Conservation (phyloP, 306 rosid species). For the Macrotyloma uniflorum region DNA sequence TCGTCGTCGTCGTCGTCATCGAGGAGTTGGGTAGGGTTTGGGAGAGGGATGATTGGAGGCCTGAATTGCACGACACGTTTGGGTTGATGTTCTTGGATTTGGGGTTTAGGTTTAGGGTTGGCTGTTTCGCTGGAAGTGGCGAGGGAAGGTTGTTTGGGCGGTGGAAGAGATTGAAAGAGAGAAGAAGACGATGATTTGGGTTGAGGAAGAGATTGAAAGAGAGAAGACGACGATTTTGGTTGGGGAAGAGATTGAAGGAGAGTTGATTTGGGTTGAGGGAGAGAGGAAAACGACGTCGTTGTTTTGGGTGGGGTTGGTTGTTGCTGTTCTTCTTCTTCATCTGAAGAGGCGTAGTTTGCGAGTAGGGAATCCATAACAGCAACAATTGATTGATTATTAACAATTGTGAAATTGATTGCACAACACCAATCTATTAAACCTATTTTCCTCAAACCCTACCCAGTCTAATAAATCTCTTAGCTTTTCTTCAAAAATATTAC, state of each 20-base stretch:
- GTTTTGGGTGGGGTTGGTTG: constrained; percentile 29
- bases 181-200: constrained; percentile 53
- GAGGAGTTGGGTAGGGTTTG: constrained; percentile 41
- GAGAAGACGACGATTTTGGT: constrained; percentile 60
- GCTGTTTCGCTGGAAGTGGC: not conserved
- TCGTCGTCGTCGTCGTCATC: constrained; percentile 59
- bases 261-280: constrained; percentile 57
- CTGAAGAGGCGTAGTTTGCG: constrained; percentile 85
- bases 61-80: constrained; percentile 74
- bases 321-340: constrained; percentile 58
- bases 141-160: constrained; percentile 47
- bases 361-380: constrained; percentile 75
- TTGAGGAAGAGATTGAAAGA: constrained; percentile 64
- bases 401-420: not conserved
- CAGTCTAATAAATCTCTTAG: not conserved
- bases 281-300: constrained; percentile 43
- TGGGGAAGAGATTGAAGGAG: constrained; percentile 57
- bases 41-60: constrained; percentile 62
- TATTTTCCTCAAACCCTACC: not conserved
- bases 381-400: not conserved
- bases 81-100: constrained; percentile 36
- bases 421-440: not conserved
- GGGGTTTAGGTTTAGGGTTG: constrained; percentile 62
- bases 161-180: constrained; percentile 63
- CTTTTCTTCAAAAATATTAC: too few species aligned